Percentiles rank a stretch among this genome's conserved stretches.
These are phyloP conservation scores for Rhytidhysteron rufulum DNA, from an alignment of 2,329 filamentous ascomycete genomes.

Conservation along the genomic window DNA sequence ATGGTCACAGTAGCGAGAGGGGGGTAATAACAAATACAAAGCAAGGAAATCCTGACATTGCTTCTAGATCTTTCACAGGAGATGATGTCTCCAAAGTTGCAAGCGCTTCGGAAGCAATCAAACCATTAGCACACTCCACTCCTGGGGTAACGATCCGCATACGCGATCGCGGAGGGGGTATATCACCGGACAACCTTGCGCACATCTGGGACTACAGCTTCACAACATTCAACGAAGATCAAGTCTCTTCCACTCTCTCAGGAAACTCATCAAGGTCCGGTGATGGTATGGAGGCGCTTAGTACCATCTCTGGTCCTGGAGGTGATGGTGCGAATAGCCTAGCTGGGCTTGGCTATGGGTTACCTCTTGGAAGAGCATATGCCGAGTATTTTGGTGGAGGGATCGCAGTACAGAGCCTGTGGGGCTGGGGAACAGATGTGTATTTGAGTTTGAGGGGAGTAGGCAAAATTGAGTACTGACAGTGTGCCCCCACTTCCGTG, in stretches of 20 bases:
- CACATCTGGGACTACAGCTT: slow-evolving; percentile 98
- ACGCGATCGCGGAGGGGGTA: slow-evolving; percentile 90
- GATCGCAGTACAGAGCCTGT: slow-evolving; percentile 90
- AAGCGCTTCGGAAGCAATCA: slow-evolving; percentile 34
- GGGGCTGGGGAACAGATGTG: slow-evolving; percentile 81
- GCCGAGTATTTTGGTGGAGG: slow-evolving; percentile 98
- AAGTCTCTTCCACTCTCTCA: slow-evolving; percentile 44
- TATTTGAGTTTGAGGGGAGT: slow-evolving; percentile 61
- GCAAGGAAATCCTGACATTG: slow-evolving; percentile 30
- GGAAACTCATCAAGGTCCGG: slow-evolving; percentile 23
- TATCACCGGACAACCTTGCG: slow-evolving; percentile 74
- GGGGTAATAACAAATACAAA: slow-evolving; percentile 18
- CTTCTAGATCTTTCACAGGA: slow-evolving; percentile 26
- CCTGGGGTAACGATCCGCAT: slow-evolving; percentile 94
- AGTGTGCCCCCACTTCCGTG: no score
- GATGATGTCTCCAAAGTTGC: slow-evolving; percentile 8
- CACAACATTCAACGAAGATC: slow-evolving; percentile 80
- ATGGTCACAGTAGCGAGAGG: slow-evolving; percentile 11
- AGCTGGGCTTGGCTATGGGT: slow-evolving; percentile 86
- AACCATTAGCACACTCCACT: slow-evolving; percentile 48
- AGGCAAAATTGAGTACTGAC: slow-evolving; percentile 42
- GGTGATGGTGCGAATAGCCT: slow-evolving; percentile 73
- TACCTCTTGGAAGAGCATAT: slow-evolving; percentile 87
- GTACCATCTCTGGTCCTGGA: slow-evolving; percentile 68
- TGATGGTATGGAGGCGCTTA: slow-evolving; percentile 61